Percentiles rank a stretch among this genome's conserved stretches.
Conservation (phyloP, 768 basidiomycete species). For the Fibroporia radiculosa region DNA sequence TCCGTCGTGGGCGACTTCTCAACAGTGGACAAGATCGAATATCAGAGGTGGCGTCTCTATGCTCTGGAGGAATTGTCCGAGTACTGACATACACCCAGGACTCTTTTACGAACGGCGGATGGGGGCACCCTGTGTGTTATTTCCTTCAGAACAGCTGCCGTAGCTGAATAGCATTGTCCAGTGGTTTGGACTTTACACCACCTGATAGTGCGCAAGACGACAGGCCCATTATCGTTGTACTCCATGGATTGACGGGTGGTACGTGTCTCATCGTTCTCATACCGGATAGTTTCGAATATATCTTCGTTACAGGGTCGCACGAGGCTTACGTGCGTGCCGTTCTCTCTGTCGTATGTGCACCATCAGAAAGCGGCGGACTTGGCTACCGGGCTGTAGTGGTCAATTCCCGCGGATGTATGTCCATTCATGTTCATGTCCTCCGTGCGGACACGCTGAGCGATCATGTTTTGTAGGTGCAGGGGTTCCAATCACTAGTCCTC, state of each 20-base stretch:
- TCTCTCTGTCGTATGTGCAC: conserved; percentile 61
- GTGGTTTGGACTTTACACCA: conserved; percentile 61
- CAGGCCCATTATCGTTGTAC: conserved; percentile 48
- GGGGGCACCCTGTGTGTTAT: conserved; percentile 55
- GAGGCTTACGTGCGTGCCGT: conserved; percentile 87
- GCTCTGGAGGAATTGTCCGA: neutral
- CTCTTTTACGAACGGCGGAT: conserved; percentile 44
- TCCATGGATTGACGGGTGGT: conserved; percentile 43
- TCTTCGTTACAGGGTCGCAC: conserved; percentile 56
- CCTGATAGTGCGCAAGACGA: conserved; percentile 24
- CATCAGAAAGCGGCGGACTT: conserved; percentile 72
- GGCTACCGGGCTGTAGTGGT: conserved; percentile 87
- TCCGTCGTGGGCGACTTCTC: conserved; percentile 56
- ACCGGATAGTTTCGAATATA: neutral
- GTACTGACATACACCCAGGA: conserved; percentile 25
- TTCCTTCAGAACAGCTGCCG: neutral
- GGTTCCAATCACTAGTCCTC: conserved; percentile 72
- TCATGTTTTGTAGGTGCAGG: conserved; percentile 64
- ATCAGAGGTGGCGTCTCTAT: conserved; percentile 37
- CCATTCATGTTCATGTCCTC: neutral
- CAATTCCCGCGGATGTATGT: conserved; percentile 88
- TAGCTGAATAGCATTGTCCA: conserved; percentile 17
- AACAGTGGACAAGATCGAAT: conserved; percentile 44
- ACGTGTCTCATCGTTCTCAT: conserved; percentile 4
- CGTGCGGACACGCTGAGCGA: neutral